Percentiles rank a stretch among this genome's conserved stretches.
These are phyloP conservation scores for Teunomyces kruisii DNA, from an alignment of 805 yeast genomes.

Conservation along the genomic window DNA sequence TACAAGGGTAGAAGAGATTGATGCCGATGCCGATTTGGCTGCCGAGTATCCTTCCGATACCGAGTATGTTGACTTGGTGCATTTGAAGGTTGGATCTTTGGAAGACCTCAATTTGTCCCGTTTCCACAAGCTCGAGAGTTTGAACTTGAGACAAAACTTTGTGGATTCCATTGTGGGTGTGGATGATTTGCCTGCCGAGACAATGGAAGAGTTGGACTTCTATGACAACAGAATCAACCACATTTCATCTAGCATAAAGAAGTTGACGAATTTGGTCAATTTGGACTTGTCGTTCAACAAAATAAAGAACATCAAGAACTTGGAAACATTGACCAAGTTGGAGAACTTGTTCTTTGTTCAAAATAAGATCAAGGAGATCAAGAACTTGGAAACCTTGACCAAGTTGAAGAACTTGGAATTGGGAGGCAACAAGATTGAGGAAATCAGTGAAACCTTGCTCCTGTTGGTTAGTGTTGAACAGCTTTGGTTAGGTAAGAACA, in stretches of 20 bases:
- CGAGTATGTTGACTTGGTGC: conserved; percentile 63
- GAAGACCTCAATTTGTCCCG: conserved; percentile 59
- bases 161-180: conserved; percentile 61
- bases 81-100: conserved; percentile 63
- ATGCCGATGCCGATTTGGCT: conserved; percentile 68
- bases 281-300: conserved; percentile 90
- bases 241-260: conserved; percentile 68
- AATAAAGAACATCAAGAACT: conserved; percentile 79
- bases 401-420: conserved; percentile 73
- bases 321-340: conserved; percentile 60
- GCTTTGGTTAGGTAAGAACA: conserved; percentile 92
- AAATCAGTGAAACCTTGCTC: conserved; percentile 55
- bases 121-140: conserved; percentile 54
- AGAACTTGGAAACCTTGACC: conserved; percentile 56
- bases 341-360: conserved; percentile 83
- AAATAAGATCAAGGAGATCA: conserved; percentile 75
- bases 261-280: conserved; percentile 52
- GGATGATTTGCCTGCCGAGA: conserved; percentile 60
- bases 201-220: conserved; percentile 75
- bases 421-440: conserved; percentile 80
- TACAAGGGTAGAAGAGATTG: conserved; percentile 51
- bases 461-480: conserved; percentile 60
- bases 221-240: conserved; percentile 92
- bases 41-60: conserved; percentile 55
- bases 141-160: conserved; percentile 83